These are phyloP conservation scores for Eutypa lata DNA, from an alignment of 2,329 filamentous ascomycete genomes.

Conservation along the genomic window DNA sequence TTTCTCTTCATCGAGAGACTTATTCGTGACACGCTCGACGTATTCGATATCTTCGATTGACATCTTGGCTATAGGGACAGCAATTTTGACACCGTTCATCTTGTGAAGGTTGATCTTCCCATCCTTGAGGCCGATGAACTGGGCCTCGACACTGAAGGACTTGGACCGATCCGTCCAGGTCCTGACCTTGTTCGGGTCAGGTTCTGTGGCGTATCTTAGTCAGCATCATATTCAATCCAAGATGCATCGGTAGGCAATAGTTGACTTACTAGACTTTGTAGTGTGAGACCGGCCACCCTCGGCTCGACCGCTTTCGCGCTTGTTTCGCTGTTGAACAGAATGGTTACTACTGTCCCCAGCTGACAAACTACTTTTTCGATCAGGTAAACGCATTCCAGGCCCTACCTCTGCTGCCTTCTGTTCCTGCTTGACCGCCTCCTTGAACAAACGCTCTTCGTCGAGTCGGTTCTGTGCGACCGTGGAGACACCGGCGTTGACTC, in stretches of 20 bases:
- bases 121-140: slow-evolving; percentile 91
- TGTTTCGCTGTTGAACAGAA: slow-evolving; percentile 67
- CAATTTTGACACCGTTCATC: slow-evolving; percentile 96
- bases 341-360: slow-evolving; percentile 64
- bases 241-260: background rate
- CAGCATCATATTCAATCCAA: slow-evolving; percentile 7
- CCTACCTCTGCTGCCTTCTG: slow-evolving; percentile 72
- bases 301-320: slow-evolving; percentile 63
- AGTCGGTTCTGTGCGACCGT: slow-evolving; percentile 72
- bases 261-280: slow-evolving; percentile 70
- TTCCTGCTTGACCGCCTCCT: slow-evolving; percentile 70
- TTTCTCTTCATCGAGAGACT: slow-evolving; percentile 91
- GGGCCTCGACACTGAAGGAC: slow-evolving; percentile 94
- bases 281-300: slow-evolving; percentile 50
- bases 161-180: slow-evolving; percentile 95
- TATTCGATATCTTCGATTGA: slow-evolving; percentile 92
- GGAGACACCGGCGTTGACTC: slow-evolving; percentile 54
- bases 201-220: slow-evolving; percentile 53
- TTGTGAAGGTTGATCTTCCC: slow-evolving; percentile 98
- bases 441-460: slow-evolving; percentile 81
- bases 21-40: slow-evolving; percentile 82
- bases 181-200: slow-evolving; percentile 77
- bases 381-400: slow-evolving; percentile 70
- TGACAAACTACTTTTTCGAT: slow-evolving; percentile 75
- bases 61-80: slow-evolving; percentile 94